Conservation (phyloP, 345 rosid species). For the Syzygium aromaticum region DNA sequence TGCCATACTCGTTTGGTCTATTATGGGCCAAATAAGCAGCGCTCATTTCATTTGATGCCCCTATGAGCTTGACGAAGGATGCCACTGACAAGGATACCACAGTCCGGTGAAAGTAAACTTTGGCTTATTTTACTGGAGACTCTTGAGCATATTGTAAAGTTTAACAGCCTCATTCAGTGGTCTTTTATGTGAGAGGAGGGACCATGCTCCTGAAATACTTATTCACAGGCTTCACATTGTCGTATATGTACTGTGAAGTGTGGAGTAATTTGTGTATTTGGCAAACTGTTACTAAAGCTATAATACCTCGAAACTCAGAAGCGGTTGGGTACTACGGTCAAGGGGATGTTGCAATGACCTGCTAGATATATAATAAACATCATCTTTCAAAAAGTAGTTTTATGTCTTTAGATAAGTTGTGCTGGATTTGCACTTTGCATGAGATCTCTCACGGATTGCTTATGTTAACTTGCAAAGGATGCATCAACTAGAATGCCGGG, state of each 20-base stretch:
- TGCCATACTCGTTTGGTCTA: background rate
- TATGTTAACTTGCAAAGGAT: background rate
- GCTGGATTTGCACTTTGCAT: background rate
- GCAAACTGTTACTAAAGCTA: background rate
- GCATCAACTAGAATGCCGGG: background rate
- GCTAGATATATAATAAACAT: background rate
- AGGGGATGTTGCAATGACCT: background rate
- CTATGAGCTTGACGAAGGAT: background rate
- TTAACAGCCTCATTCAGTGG: background rate
- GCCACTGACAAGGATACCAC: background rate
- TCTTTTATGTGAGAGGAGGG: background rate
- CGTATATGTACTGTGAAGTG: background rate
- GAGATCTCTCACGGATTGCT: background rate
- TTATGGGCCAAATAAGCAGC: background rate
- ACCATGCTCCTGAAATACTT: background rate
- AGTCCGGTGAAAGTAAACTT: background rate
- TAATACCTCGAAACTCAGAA: background rate
- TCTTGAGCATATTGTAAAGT: background rate
- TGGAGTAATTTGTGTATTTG: background rate
- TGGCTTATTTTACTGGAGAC: background rate
- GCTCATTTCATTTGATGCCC: background rate
- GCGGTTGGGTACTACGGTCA: background rate
- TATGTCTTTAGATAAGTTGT: background rate
- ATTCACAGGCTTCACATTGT: background rate
- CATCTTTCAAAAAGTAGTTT: background rate